Evolutionary conservation across 2,329 filamentous ascomycete genomes (phyloP).

Genomic region (Dothiorella sarmentorum): DNA sequence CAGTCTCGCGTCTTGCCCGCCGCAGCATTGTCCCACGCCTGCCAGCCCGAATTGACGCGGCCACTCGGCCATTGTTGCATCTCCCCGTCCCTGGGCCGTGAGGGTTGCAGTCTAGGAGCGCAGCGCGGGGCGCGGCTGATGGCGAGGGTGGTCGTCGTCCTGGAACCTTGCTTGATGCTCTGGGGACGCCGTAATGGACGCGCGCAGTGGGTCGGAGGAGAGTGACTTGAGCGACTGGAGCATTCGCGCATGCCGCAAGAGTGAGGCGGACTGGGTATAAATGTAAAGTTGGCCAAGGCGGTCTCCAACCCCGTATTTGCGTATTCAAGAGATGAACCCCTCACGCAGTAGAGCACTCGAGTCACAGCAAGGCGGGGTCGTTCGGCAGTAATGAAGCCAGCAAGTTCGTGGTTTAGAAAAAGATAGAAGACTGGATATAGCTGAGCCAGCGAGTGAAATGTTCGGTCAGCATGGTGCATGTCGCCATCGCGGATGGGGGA

Average conservation of each 20-base stretch:
- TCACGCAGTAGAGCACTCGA: too few relatives aligned
- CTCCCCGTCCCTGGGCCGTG: constrained; percentile 2
- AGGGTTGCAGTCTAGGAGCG: not conserved
- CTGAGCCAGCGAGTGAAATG: too few relatives aligned
- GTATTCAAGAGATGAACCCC: too few relatives aligned
- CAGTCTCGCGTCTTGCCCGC: not conserved
- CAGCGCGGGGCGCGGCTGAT: constrained; percentile 1
- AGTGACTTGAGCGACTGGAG: not conserved
- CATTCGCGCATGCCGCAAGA: not conserved
- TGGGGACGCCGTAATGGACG: not conserved
- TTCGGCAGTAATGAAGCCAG: too few relatives aligned
- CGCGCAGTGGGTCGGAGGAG: not conserved
- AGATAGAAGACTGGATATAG: too few relatives aligned
- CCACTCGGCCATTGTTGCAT: not conserved
- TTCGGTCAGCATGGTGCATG: too few relatives aligned
- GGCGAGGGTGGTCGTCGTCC: not conserved
- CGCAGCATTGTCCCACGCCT: not conserved
- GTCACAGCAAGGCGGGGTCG: too few relatives aligned
- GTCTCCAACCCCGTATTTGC: too few relatives aligned
- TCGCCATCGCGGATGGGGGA: too few relatives aligned
- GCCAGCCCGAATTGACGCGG: not conserved
- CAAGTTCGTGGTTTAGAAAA: too few relatives aligned
- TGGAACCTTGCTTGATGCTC: not conserved
- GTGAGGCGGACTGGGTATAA: constrained; percentile 2
- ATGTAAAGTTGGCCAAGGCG: too few relatives aligned